Evolutionary conservation across 2,329 filamentous ascomycete genomes (phyloP), one percentile per base, ranked within the genome.

Genomic region (Sclerotinia trifoliorum): DNA sequence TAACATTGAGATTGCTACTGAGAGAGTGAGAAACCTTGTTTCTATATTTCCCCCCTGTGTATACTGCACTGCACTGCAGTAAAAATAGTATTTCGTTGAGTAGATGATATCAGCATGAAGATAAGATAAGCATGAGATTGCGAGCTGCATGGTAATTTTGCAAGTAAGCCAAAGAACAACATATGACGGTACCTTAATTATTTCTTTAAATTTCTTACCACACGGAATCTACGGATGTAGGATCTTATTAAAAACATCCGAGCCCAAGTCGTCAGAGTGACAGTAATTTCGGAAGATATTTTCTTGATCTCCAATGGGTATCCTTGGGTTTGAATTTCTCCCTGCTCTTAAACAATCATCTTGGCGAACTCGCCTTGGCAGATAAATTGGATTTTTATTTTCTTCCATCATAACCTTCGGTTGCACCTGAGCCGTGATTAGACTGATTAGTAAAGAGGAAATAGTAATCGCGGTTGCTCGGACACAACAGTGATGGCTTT

Each of bases 111-210:
- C 39, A 26, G 39, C 39, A n/a, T 46, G 24, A 44, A 60, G 39
- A 46, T 46, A 29, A 46, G 56, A 60, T 60, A 29, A 46, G 39
- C 19, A 46, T 46, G 29, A 46, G 39, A 60, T 60, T 60, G 39
- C 17, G 56, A 60, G 13, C 39, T 46, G 24, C 56, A 21, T 46
- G 26, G 56, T 26, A 60, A 46, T 60, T 46, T 60, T 60, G 39
- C 19, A 60, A 29, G 19, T 21, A 46, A 46, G 39, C 56, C 56
- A 60, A 60, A 39, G 56, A 60, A 60, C 29, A 60, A 60, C 29
- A 60, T 42, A 60, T 60, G 39, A 60, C 46, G 35, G n/a, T 19
- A 58, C 55, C 35, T 42, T n/a, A n/a, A n/a, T n/a, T 57, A 57
- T 35, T 42, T 42, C 39, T 42, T 15, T 42, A 42, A 42, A 42